These are phyloP conservation scores for Nemania serpens DNA, from an alignment of 2,329 filamentous ascomycete genomes.

Conservation along the genomic window DNA sequence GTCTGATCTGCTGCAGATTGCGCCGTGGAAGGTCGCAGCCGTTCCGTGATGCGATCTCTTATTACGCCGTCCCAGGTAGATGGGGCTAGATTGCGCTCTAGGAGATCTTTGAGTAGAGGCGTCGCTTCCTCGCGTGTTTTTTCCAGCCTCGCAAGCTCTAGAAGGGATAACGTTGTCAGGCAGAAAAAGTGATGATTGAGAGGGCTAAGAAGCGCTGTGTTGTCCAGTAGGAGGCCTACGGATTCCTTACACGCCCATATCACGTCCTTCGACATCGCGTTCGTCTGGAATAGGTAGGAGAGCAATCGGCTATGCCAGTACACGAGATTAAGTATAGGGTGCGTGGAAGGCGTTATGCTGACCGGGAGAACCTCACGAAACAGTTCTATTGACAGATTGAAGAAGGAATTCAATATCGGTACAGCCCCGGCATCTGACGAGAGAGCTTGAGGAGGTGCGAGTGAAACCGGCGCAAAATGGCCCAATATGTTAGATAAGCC, in stretches of 20 bases:
- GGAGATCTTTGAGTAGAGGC: slow-evolving; percentile 58
- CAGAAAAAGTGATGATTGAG: slow-evolving; percentile 70
- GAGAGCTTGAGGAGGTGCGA: slow-evolving; percentile 50
- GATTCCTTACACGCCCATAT: slow-evolving; percentile 65
- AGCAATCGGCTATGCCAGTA: slow-evolving; percentile 74
- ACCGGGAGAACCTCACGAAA: slow-evolving; percentile 68
- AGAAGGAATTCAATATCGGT: slow-evolving; percentile 53
- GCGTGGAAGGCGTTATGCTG: slow-evolving; percentile 55
- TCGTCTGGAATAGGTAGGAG: slow-evolving; percentile 62
- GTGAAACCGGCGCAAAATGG: slow-evolving; percentile 54
- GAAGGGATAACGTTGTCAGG: slow-evolving; percentile 63
- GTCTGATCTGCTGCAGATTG: slow-evolving; percentile 53
- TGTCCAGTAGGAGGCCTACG: slow-evolving; percentile 60
- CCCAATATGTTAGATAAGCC: slow-evolving; percentile 64
- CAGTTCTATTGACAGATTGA: slow-evolving; percentile 65
- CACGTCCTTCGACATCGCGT: slow-evolving; percentile 59
- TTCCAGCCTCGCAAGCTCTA: slow-evolving; percentile 61
- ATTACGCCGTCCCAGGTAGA: slow-evolving; percentile 63
- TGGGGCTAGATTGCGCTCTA: slow-evolving; percentile 55
- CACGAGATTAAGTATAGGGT: slow-evolving; percentile 65
- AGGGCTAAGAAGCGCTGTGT: slow-evolving; percentile 61
- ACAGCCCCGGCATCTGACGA: slow-evolving; percentile 46
- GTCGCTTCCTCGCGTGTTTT: slow-evolving; percentile 62
- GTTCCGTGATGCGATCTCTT: slow-evolving; percentile 55
- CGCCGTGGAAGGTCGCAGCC: slow-evolving; percentile 43